Evolutionary conservation across 768 basidiomycete genomes (phyloP).

Genomic region (Wakefieldia striispora): DNA sequence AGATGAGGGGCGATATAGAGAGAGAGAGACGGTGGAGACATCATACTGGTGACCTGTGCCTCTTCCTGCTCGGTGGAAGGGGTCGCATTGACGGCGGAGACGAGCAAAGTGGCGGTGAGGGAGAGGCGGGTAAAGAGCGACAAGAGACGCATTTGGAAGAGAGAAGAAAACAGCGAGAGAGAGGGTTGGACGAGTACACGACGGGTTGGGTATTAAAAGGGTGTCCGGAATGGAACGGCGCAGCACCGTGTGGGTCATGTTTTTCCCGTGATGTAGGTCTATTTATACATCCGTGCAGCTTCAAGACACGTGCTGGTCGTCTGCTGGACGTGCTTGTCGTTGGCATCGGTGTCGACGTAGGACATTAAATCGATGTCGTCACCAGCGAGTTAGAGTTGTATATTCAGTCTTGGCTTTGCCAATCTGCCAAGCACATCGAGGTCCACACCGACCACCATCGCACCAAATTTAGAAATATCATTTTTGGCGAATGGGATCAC

Average conservation of each 20-base stretch:
- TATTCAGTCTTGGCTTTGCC: no score
- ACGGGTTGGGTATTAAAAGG: background rate
- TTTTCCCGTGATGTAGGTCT: no score
- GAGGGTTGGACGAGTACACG: background rate
- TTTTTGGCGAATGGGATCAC: no score
- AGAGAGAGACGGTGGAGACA: background rate
- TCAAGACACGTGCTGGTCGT: background rate
- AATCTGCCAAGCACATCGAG: no score
- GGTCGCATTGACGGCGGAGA: background rate
- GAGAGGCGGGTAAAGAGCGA: background rate
- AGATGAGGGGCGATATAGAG: background rate
- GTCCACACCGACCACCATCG: no score
- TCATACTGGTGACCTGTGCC: conserved; percentile 36
- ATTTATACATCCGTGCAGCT: background rate
- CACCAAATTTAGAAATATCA: no score
- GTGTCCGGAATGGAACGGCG: background rate
- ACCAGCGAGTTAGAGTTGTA: no score
- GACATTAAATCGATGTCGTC: no score
- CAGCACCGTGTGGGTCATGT: background rate
- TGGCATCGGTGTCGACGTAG: no score
- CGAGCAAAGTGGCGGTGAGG: background rate
- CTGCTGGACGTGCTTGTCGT: background rate
- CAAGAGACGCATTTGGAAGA: conserved; percentile 2
- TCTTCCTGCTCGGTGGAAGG: conserved; percentile 30
- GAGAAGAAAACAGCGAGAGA: background rate